Percentiles rank a stretch among this genome's conserved stretches.
These are phyloP conservation scores for Ilex paraguariensis DNA, from an alignment of 305 asterid genomes.

Conservation along the genomic window DNA sequence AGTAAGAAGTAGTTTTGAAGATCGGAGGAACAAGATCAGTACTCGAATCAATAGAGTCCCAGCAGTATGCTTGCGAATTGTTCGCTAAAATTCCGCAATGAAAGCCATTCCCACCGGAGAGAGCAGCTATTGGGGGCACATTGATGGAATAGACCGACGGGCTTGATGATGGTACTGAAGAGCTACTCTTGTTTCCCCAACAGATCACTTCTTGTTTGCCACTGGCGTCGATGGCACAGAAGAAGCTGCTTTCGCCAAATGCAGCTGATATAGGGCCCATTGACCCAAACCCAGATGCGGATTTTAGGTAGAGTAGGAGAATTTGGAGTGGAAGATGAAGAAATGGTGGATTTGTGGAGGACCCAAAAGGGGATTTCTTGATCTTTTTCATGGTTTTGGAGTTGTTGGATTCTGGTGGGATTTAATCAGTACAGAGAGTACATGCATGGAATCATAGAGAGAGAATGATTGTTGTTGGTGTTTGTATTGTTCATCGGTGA, in stretches of 20 bases:
- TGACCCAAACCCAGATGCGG: slow-evolving; percentile 72
- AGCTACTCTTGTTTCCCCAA: slow-evolving; percentile 55
- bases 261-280: slow-evolving; percentile 89
- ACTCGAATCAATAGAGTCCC: slow-evolving; percentile 46
- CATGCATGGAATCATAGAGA: slow-evolving; percentile 37
- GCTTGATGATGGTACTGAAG: slow-evolving; percentile 15
- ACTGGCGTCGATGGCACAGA: slow-evolving; percentile 95
- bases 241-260: slow-evolving; percentile 53
- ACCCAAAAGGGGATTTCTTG: neutral
- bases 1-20: slow-evolving; percentile 45
- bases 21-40: slow-evolving; percentile 65
- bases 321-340: slow-evolving; percentile 14
- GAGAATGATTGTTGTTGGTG: slow-evolving; percentile 7
- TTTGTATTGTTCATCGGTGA: neutral
- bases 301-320: slow-evolving; percentile 26
- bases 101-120: slow-evolving; percentile 78
- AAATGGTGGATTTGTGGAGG: neutral
- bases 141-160: slow-evolving; percentile 21
- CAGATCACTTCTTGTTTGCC: slow-evolving; percentile 87
- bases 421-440: slow-evolving; percentile 11
- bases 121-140: slow-evolving; percentile 65
- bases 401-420: neutral
- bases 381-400: slow-evolving; percentile 5
- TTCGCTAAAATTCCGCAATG: slow-evolving; percentile 76
- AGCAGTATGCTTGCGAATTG: slow-evolving; percentile 71